These are phyloP conservation scores for Medicago lupulina DNA, from an alignment of 306 rosid species.

Conservation along the genomic window DNA sequence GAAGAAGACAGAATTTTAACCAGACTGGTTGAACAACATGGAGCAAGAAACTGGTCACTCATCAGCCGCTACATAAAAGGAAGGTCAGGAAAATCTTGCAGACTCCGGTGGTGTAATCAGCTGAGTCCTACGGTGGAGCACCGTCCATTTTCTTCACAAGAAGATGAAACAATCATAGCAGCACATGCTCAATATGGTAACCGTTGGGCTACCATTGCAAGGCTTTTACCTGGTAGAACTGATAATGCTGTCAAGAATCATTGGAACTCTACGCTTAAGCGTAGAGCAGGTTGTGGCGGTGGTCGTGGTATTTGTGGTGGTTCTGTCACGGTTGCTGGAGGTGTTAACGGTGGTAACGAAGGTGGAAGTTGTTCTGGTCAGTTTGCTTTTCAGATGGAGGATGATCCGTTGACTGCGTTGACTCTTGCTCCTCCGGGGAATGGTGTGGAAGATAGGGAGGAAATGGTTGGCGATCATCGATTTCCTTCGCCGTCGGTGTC, in stretches of 20 bases:
- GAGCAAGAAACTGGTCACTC: constrained; percentile 89
- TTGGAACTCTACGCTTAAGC: constrained; percentile 96
- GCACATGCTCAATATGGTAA: constrained; percentile 85
- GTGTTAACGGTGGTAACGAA: neutral
- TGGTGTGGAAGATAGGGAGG: constrained; percentile 3
- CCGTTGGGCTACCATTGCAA: constrained; percentile 97
- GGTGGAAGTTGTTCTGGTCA: constrained; percentile 1
- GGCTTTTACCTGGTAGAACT: constrained; percentile 88
- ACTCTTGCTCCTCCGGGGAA: constrained; percentile 90
- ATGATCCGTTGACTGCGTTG: constrained; percentile 87
- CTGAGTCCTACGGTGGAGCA: constrained; percentile 88
- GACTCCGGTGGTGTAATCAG: constrained; percentile 97
- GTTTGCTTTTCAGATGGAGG: constrained; percentile 28
- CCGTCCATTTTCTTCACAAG: constrained; percentile 77
- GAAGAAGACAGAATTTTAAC: constrained; percentile 87
- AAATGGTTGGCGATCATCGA: constrained; percentile 14
- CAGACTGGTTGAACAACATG: constrained; percentile 78
- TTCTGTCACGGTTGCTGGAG: constrained; percentile 10
- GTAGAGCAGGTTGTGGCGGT: constrained; percentile 47
- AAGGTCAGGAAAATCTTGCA: constrained; percentile 90
- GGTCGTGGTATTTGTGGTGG: too few species aligned
- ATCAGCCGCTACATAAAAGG: constrained; percentile 87
- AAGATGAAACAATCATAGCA: constrained; percentile 76
- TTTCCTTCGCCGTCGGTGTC: too few species aligned
- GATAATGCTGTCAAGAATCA: constrained; percentile 96